Base-by-base conservation (phyloP, 192 early-diverging fungal genomes). In the Backusella psychrophila region DNA sequence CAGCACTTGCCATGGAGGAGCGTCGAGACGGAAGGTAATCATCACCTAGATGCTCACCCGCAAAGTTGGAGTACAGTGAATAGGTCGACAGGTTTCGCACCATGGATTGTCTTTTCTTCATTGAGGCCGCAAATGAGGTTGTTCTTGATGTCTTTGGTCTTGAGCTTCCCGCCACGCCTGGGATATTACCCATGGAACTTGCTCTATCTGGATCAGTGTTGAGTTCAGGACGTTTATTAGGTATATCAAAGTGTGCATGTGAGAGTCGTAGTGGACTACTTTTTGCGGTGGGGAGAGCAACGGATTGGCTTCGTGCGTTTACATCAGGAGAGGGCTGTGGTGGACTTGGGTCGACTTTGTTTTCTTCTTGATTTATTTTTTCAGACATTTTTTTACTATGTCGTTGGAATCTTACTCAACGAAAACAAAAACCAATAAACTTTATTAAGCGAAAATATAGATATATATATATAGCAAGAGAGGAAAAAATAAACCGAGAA, bases 51-150 rank as follows among this genome's bases (percentile, higher is more conserved):
- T 21, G 31, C 5, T 76, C 75, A 56, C 75, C 75, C 26, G 75
- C 75, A 76, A 76, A 76, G 12, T 76, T 66, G 26, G 41, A 53
- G 31, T 76, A 69, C n/a, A 67, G 44, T 7, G 75, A 76, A 66
- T 53, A 68, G 0, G 67, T 39, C 14, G 66, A 53, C 23, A 76
- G n/a, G 14, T 44, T 69, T 6, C 66, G 75, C 15, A 66, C 75
- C 9, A 29, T 63, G 3, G 56, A 63, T 12, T 63, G 21, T 63
- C 56, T 9, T 63, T 26, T 63, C 29, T 26, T 52, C 9, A 69
- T 44, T 1, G 75, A 69, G 0, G 33, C 29, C 17, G 75, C 75
- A 76, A 76, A 76, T 1, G 75, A 76, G 6, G 29, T 41, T 6
- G 29, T 68, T 38, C 75, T 68, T 2, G 67, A 49, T 19, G 35